A percentile compares a stretch with the other conserved stretches of the same genome.
These are phyloP conservation scores for Ascochyta fabae DNA, from an alignment of 2,329 filamentous ascomycete species.

Conservation along the genomic window DNA sequence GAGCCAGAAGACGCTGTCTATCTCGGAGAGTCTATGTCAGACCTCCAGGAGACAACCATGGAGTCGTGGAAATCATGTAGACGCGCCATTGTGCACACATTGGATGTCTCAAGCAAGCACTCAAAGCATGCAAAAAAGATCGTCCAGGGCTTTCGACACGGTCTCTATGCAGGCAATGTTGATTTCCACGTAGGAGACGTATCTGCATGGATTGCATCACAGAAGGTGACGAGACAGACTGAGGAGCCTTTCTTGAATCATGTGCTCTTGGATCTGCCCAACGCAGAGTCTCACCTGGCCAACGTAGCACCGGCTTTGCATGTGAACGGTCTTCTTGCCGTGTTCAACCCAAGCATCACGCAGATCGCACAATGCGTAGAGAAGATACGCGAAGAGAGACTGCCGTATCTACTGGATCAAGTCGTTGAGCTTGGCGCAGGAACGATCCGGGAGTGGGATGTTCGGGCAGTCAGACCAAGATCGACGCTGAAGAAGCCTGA, in stretches of 20 bases:
- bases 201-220: constrained; percentile 65
- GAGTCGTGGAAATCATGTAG: constrained; percentile 56
- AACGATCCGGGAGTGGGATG: constrained; percentile 69
- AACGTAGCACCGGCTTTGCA: constrained; percentile 65
- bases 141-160: constrained; percentile 70
- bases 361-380: constrained; percentile 73
- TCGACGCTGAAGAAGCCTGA: constrained; percentile 34
- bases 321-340: constrained; percentile 68
- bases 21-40: constrained; percentile 41
- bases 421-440: constrained; percentile 64
- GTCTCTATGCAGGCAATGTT: constrained; percentile 72
- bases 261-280: constrained; percentile 76
- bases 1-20: constrained; percentile 41
- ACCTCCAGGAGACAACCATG: constrained; percentile 36
- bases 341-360: constrained; percentile 80
- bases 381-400: constrained; percentile 58
- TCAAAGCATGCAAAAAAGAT: constrained; percentile 69
- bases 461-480: constrained; percentile 58
- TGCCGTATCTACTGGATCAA: constrained; percentile 65
- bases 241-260: constrained; percentile 70
- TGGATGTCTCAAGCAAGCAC: constrained; percentile 70
- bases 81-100: constrained; percentile 74
- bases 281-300: constrained; percentile 60
- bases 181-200: constrained; percentile 77
- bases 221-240: constrained; percentile 44